These are phyloP conservation scores for Bothriochloa decipiens DNA, from an alignment of 176 grass and related monocot species.

Conservation along the genomic window DNA sequence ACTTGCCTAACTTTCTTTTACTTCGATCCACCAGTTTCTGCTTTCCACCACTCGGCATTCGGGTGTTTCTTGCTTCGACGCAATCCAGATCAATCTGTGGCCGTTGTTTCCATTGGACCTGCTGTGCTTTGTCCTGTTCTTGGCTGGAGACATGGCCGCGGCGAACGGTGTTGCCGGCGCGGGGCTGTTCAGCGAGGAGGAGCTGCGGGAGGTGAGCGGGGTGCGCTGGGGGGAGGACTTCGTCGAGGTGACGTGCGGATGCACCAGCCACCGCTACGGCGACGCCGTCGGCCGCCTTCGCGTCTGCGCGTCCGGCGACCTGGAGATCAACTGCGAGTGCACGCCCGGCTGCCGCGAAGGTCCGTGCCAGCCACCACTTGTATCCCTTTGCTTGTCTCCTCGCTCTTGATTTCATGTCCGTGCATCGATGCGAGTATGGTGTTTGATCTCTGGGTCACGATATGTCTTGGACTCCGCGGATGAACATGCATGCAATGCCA, in stretches of 20 bases:
- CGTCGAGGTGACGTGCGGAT: slow-evolving; percentile 90
- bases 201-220: slow-evolving; percentile 81
- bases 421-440: slow-evolving; percentile 48
- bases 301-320: slow-evolving; percentile 81
- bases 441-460: slow-evolving; percentile 49
- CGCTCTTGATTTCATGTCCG: slow-evolving; percentile 60
- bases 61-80: slow-evolving; percentile 50
- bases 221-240: slow-evolving; percentile 59
- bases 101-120: neutral
- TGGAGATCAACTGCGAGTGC: slow-evolving; percentile 88
- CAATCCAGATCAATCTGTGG: slow-evolving; percentile 40
- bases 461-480: slow-evolving; percentile 5
- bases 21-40: slow-evolving; percentile 44
- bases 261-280: slow-evolving; percentile 97
- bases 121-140: slow-evolving; percentile 23
- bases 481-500: slow-evolving; percentile 66
- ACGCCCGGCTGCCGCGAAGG: slow-evolving; percentile 92
- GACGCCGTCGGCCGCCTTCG: slow-evolving; percentile 88
- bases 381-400: slow-evolving; percentile 19
- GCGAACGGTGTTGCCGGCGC: slow-evolving; percentile 36
- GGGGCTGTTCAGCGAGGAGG: slow-evolving; percentile 82
- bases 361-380: slow-evolving; percentile 44
- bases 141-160: slow-evolving; percentile 57
- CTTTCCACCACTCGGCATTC: slow-evolving; percentile 20
- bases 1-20: slow-evolving; percentile 57